Conservation (phyloP, 78 protist genomes). For the Chrysochromulina tobinii region DNA sequence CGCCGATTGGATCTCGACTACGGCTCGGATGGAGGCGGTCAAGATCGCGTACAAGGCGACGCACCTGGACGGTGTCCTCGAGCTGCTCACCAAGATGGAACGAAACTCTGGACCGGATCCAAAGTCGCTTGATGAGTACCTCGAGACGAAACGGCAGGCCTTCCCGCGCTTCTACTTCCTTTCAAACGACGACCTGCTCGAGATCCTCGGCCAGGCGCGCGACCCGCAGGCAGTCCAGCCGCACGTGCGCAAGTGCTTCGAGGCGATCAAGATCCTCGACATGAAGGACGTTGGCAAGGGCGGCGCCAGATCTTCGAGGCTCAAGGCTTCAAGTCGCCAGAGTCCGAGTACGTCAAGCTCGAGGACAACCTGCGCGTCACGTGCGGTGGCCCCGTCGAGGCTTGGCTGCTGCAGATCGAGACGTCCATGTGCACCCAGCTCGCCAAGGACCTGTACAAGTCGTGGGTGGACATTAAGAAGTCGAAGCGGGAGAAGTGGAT, state of each 20-base stretch:
- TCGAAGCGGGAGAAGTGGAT: constrained; percentile 69
- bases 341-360: constrained; percentile 64
- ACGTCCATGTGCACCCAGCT: constrained; percentile 51
- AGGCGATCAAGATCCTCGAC: constrained; percentile 54
- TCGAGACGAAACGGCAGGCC: constrained; percentile 76
- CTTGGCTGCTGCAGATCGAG: constrained; percentile 82
- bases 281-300: constrained; percentile 9
- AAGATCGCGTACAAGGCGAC: not conserved
- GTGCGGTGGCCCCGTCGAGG: constrained; percentile 80
- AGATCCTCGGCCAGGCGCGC: constrained; percentile 80
- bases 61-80: constrained; percentile 43
- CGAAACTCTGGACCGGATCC: constrained; percentile 68
- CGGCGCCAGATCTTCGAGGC: constrained; percentile 45
- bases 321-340: constrained; percentile 54
- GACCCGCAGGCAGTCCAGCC: constrained; percentile 78
- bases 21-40: not conserved
- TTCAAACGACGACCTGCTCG: constrained; percentile 88
- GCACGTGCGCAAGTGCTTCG: constrained; percentile 82
- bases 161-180: constrained; percentile 94
- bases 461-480: constrained; percentile 5
- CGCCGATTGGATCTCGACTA: constrained; percentile 44
- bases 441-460: not conserved
- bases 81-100: constrained; percentile 44
- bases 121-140: constrained; percentile 75
- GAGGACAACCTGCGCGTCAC: not conserved